Conservation (phyloP, 1,284 basidiomycete species). For the Apiotrichum akiyoshidainum region DNA sequence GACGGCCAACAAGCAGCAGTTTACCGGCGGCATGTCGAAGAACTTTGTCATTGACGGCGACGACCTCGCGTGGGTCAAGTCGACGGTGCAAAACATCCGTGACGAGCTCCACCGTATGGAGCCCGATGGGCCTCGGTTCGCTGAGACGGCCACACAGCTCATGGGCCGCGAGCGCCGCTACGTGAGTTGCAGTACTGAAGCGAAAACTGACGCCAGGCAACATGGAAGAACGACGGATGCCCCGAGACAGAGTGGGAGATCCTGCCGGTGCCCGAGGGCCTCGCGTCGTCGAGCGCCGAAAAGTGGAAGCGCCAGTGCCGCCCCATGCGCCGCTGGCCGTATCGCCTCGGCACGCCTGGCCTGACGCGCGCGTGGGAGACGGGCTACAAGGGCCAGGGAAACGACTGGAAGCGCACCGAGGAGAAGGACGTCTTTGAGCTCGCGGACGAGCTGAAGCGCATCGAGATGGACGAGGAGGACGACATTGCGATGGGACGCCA, state of each 20-base stretch:
- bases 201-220: slow-evolving; percentile 26
- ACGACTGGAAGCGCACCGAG: slow-evolving; percentile 29
- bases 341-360: slow-evolving; percentile 39
- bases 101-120: slow-evolving; percentile 40
- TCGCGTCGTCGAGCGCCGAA: slow-evolving; percentile 15
- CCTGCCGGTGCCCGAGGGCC: slow-evolving; percentile 23
- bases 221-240: slow-evolving; percentile 48
- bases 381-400: slow-evolving; percentile 30
- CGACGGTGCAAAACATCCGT: slow-evolving; percentile 28
- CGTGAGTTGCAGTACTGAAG: slow-evolving; percentile 21
- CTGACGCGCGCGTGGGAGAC: slow-evolving; percentile 35
- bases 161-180: slow-evolving; percentile 42
- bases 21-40: slow-evolving; percentile 46
- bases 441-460: slow-evolving; percentile 29
- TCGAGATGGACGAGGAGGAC: slow-evolving; percentile 41
- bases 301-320: slow-evolving; percentile 24
- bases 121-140: slow-evolving; percentile 35
- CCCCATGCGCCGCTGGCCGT: slow-evolving; percentile 28
- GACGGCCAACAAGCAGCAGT: slow-evolving; percentile 39
- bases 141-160: slow-evolving; percentile 36
- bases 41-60: slow-evolving; percentile 39
- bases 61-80: slow-evolving; percentile 35
- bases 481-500: slow-evolving; percentile 40
- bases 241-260: slow-evolving; percentile 41
- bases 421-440: slow-evolving; percentile 21